These are phyloP conservation scores for Grosmannia serpens DNA, from an alignment of 2,329 filamentous ascomycete genomes.

Conservation along the genomic window DNA sequence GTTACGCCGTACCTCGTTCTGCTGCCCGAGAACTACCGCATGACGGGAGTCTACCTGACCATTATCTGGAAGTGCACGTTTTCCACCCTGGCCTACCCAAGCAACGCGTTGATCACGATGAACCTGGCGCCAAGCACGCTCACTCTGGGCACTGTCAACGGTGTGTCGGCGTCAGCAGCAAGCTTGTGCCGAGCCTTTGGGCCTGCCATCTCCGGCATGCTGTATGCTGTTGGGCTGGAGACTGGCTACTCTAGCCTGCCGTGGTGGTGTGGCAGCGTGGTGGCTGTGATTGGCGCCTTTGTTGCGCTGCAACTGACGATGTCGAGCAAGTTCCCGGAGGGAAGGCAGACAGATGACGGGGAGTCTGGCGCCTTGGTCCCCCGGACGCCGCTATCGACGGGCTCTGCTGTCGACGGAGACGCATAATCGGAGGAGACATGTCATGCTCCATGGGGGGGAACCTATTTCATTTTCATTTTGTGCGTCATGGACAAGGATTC, in stretches of 20 bases:
- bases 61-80: conserved; percentile 90
- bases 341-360: conserved; percentile 27
- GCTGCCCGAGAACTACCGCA: conserved; percentile 59
- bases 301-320: conserved; percentile 69
- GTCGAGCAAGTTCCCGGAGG: conserved; percentile 29
- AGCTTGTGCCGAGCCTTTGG: conserved; percentile 82
- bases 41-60: conserved; percentile 63
- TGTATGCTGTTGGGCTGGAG: conserved; percentile 71
- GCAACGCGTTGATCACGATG: conserved; percentile 76
- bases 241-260: conserved; percentile 77
- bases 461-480: background rate
- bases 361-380: conserved; percentile 15
- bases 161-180: conserved; percentile 80
- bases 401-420: background rate
- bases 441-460: background rate
- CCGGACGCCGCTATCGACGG: background rate
- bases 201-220: conserved; percentile 72
- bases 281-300: conserved; percentile 64
- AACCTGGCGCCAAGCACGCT: conserved; percentile 77
- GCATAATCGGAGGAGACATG: background rate
- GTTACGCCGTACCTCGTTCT: conserved; percentile 81
- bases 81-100: conserved; percentile 82
- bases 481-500: background rate
- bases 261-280: conserved; percentile 81
- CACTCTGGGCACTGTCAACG: conserved; percentile 85